Evolutionary conservation across 2,329 filamentous ascomycete genomes (phyloP).

Genomic region (Dactylonectria macrodidyma): DNA sequence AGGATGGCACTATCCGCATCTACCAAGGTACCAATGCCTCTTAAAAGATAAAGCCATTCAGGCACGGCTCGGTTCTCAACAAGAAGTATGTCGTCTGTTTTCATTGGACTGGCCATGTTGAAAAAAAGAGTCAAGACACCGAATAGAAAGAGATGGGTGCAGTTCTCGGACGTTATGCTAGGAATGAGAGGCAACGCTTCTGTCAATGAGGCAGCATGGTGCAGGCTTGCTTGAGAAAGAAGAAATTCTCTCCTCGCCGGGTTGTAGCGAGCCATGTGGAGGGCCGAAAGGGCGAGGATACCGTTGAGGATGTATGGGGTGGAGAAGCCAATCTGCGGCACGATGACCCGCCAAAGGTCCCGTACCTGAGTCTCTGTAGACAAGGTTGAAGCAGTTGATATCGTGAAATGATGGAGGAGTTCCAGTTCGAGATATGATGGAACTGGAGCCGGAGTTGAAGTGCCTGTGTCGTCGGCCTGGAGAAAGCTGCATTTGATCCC

Average conservation of each 20-base stretch:
- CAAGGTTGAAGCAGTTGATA: conserved; percentile 22
- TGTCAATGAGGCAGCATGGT: conserved; percentile 29
- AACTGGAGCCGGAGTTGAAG: conserved; percentile 9
- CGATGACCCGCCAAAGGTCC: conserved; percentile 23
- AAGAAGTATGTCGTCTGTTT: conserved; percentile 35
- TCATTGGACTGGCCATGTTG: conserved; percentile 31
- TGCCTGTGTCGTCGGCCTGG: too few species aligned
- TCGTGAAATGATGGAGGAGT: conserved; percentile 23
- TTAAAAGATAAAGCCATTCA: conserved; percentile 36
- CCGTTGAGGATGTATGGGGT: conserved; percentile 27
- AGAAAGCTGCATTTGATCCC: conserved; percentile 21
- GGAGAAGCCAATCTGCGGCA: conserved; percentile 25
- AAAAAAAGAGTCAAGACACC: conserved; percentile 35
- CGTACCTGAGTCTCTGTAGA: conserved; percentile 18
- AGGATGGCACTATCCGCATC: conserved; percentile 23
- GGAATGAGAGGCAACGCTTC: conserved; percentile 33
- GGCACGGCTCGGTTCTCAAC: conserved; percentile 34
- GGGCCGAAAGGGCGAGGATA: conserved; percentile 15
- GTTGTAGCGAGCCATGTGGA: conserved; percentile 24
- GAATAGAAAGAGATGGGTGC: conserved; percentile 35
- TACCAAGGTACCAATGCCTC: conserved; percentile 36
- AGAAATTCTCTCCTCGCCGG: conserved; percentile 22
- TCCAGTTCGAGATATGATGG: conserved; percentile 13
- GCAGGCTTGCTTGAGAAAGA: conserved; percentile 25
- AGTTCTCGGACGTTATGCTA: conserved; percentile 25